Base-by-base conservation (phyloP, 2,329 filamentous ascomycete genomes). In the Aspergillaceae sp. region DNA sequence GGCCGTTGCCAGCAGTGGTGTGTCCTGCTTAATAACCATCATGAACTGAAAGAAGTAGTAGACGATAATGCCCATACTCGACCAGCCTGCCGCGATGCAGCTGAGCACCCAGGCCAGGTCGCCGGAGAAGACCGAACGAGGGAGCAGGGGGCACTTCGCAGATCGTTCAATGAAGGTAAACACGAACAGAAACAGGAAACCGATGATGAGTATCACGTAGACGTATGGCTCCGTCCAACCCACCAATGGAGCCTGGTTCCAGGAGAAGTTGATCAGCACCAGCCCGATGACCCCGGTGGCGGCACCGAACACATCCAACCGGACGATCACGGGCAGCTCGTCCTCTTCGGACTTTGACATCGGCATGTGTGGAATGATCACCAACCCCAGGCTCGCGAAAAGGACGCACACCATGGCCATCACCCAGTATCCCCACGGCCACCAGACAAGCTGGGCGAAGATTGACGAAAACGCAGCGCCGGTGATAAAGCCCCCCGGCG, bases 221-320 rank as follows among this genome's bases (percentile, higher is more conserved):
- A 80, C 70, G 46, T 79, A 79, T 0, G 77, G 67, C 5, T 69
- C 66, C 0, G 64, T 52, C 80, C 80, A 84, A 1, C 79, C 79
- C 3, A 73, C 75, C 0, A 78, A 66, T 0, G 77, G 73, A 0
- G 77, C 79, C 55, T 85, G 79, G 48, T 82, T 84, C 78, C 79
- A 84, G 0, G 80, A 76, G 53, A 85, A 80, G 59, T 83, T 83
- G 66, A 85, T 74, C 32, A 85, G 66, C 0, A 82, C 69, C 29
- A 85, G 66, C 0, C 74, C 74, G 0, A 68, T 65, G 7, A 83
- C 69, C 1, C 80, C 80, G 0, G 67, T 59, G 2, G 59, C 46
- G 7, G 66, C 65, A 11, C 71, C 72, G 2, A 65, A 50, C 9
- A 66, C 51, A 47, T 76, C 73, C 11, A 64, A 40, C 29, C 50